Base-by-base conservation (phyloP, 2,329 filamentous ascomycete species). In the Colletotrichum sp. region DNA sequence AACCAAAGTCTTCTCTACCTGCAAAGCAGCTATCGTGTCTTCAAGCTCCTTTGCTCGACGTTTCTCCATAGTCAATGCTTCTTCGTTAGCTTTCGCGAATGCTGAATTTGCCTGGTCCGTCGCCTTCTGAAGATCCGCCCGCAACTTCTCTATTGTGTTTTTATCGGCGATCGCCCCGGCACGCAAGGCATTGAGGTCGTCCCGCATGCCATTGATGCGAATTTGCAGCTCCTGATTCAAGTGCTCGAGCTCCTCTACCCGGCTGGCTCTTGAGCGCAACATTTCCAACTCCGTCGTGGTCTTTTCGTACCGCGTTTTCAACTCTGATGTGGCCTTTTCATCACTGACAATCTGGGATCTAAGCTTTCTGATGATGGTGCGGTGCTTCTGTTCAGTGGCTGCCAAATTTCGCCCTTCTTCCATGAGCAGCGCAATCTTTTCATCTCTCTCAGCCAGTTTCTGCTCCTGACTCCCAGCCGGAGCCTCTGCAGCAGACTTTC, bases 331-430 rank as follows among this genome's bases (percentile, higher is more conserved):
- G 70, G 91, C 89, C 81, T 92, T 93, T 77, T 95, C 94, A 43
- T 92, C 90, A 64, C 94, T 91, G 13, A 90, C 86, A 16, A 94
- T 84, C 80, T 94, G 93, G 26, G 88, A 86, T 59, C 93, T 92
- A 74, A 99, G 85, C 81, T 95, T 96, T 84, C 97, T 98, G 80
- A 99, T 94, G 6, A 93, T 93, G 7, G 92, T 92, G 76, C 96
- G 90, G 78, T 98, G 93, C 81, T 96, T 95, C 84, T 98, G 91
- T 83, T 99, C 97, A 1, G 92, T 94, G 79, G 94, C 94, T 2
- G 95, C 96, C 10, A 99, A 89, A 79, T 94, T 96, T 80, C 97
- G 94, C 1, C 98, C 97, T 86, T 99, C 97, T 79, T 98, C 94
- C 89, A 99, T 94, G 15, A 99, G 87, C 63, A 96, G 87, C 4